These are phyloP conservation scores for Malassezia sp. DNA, from an alignment of 1,284 basidiomycete species.

Conservation along the genomic window DNA sequence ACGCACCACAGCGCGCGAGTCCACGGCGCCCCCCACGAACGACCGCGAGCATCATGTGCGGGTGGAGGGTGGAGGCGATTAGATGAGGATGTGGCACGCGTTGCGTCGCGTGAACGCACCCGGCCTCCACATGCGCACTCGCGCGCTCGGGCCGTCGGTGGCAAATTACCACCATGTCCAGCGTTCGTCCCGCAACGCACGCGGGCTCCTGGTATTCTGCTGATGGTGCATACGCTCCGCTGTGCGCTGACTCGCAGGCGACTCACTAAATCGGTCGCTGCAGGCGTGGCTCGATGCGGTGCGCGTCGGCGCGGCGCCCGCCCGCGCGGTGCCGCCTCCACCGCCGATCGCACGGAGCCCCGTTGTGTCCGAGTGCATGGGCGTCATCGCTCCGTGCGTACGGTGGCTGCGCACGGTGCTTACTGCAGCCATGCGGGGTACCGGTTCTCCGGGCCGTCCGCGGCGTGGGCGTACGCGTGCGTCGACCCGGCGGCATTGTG, in stretches of 20 bases:
- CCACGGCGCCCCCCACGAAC: no score
- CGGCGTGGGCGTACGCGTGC: conserved; percentile 87
- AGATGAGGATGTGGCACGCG: no score
- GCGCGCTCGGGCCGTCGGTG: no score
- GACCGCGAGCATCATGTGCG: no score
- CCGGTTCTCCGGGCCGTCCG: conserved; percentile 80
- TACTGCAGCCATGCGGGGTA: conserved; percentile 73
- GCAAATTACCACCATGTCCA: conserved; percentile 1
- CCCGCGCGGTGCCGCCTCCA: no score
- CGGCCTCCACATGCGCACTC: neutral
- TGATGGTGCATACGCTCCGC: conserved; percentile 5
- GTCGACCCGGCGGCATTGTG: conserved; percentile 73
- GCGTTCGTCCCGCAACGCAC: conserved; percentile 7
- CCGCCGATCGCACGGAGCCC: conserved; percentile 6
- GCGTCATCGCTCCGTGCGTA: conserved; percentile 84
- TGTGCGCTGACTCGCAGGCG: no score
- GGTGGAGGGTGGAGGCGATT: no score
- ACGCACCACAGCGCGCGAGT: no score
- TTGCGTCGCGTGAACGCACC: neutral
- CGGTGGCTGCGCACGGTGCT: neutral
- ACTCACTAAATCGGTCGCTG: no score
- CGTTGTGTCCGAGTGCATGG: conserved; percentile 57
- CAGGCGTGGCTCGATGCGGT: no score
- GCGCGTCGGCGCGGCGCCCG: no score
- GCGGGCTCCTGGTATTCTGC: conserved; percentile 14